These are phyloP conservation scores for Malania oleifera DNA, from an alignment of 164 flowering plant genomes.

Conservation along the genomic window DNA sequence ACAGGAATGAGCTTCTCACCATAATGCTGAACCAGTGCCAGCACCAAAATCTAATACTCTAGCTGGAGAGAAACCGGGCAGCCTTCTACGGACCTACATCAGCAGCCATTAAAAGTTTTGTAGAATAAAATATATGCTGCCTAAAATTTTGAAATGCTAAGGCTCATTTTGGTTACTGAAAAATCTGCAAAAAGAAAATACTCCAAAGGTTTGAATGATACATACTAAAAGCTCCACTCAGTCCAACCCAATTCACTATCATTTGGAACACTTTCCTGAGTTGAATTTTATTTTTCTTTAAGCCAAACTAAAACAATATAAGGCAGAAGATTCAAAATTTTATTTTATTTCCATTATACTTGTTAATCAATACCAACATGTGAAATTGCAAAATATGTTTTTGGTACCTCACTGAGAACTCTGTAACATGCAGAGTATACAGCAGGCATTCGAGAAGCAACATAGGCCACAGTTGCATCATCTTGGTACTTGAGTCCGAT, in stretches of 20 bases:
- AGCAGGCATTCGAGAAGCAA: constrained; percentile 98
- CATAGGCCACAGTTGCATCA: constrained; percentile 75
- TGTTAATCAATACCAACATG: background rate
- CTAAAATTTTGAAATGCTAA: too few species aligned
- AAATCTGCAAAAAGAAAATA: too few species aligned
- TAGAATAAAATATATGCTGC: too few species aligned
- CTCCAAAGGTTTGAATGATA: too few species aligned
- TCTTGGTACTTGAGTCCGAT: constrained; percentile 72
- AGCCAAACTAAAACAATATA: background rate
- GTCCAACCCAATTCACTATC: too few species aligned
- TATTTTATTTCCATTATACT: too few species aligned
- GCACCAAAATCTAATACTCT: constrained; percentile 96
- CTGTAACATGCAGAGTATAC: constrained; percentile 85
- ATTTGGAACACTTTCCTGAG: too few species aligned
- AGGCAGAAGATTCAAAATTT: constrained; percentile 12
- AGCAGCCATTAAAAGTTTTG: background rate
- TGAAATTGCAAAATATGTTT: too few species aligned
- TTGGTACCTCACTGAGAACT: constrained; percentile 60
- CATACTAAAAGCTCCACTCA: too few species aligned
- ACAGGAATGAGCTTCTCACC: constrained; percentile 44
- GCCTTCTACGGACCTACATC: constrained; percentile 69
- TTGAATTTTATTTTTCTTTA: too few species aligned
- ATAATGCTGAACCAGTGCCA: constrained; percentile 87
- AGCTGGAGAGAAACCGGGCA: constrained; percentile 73
- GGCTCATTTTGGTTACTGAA: too few species aligned